phyloP scores from a whole-genome alignment of 2,329 filamentous ascomycete genomes.

The Arachnopeziza araneosa region DNA sequence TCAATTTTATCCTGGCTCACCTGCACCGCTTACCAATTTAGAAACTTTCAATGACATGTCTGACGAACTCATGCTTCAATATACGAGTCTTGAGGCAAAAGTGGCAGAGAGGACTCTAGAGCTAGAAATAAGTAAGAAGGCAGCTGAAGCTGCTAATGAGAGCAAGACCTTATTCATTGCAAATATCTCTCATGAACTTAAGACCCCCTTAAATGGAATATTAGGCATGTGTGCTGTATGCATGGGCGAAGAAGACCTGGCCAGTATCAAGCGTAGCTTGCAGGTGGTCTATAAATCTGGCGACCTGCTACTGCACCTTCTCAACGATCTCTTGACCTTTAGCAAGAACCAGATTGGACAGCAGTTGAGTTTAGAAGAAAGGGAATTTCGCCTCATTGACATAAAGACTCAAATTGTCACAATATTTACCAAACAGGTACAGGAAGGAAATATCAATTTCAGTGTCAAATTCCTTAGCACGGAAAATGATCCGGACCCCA shows the following conservation, averaged over 20 bases:
- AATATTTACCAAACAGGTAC: conserved; percentile 86
- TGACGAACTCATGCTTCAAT: conserved; percentile 82
- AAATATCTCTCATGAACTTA: conserved; percentile 82
- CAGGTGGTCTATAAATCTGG: conserved; percentile 79
- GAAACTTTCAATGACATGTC: conserved; percentile 89
- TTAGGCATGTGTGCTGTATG: conserved; percentile 90
- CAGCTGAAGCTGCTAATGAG: conserved; percentile 90
- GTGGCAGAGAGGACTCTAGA: conserved; percentile 78
- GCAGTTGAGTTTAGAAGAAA: conserved; percentile 73
- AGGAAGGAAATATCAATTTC: conserved; percentile 71
- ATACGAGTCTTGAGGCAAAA: conserved; percentile 75
- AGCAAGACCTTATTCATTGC: conserved; percentile 98
- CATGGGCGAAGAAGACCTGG: conserved; percentile 82
- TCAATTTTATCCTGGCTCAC: not conserved
- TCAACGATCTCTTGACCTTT: conserved; percentile 87
- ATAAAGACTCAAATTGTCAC: conserved; percentile 75
- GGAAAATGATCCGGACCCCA: conserved; percentile 28
- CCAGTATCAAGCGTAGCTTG: conserved; percentile 66
- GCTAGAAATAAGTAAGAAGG: conserved; percentile 83
- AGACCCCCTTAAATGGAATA: conserved; percentile 93
- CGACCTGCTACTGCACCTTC: conserved; percentile 75
- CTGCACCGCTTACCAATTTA: conserved; percentile 45
- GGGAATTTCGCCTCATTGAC: conserved; percentile 79
- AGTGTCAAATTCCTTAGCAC: conserved; percentile 64
- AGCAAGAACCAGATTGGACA: conserved; percentile 93